A percentile compares a stretch with the other conserved stretches of the same genome.
Conservation (phyloP, 1,284 basidiomycete species). For the Boletus semigastroideus region DNA sequence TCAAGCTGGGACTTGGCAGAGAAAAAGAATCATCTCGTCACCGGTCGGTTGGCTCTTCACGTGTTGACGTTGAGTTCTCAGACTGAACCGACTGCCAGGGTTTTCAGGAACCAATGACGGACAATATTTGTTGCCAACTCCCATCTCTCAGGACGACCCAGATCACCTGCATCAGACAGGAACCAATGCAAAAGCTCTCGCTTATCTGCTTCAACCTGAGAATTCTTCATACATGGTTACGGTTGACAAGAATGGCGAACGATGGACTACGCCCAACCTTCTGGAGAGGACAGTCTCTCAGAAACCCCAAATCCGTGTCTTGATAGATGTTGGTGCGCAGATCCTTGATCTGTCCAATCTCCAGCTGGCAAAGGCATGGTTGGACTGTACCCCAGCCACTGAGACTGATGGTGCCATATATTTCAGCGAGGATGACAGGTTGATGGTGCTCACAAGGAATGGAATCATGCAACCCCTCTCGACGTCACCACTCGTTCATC, state of each 20-base stretch:
- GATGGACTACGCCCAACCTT: not conserved
- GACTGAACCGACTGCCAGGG: not conserved
- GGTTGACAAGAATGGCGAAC: not conserved
- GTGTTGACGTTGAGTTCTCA: too few species aligned
- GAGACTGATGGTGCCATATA: not conserved
- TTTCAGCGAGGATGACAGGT: not conserved
- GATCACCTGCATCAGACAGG: not conserved
- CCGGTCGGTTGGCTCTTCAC: too few species aligned
- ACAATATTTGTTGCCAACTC: not conserved
- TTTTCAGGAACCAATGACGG: not conserved
- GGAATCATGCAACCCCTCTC: not conserved
- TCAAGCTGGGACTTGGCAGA: not conserved
- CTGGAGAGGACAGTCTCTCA: not conserved
- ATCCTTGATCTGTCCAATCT: slow-evolving; percentile 1
- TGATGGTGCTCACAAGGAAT: slow-evolving; percentile 1
- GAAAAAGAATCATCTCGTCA: not conserved
- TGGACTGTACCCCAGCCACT: not conserved
- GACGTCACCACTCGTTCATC: not conserved
- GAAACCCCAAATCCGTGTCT: not conserved
- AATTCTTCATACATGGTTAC: not conserved
- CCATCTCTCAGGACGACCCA: not conserved
- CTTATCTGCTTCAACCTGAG: not conserved
- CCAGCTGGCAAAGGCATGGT: not conserved
- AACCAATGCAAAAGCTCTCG: not conserved
- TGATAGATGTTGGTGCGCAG: slow-evolving; percentile 2